Evolutionary conservation across 73 alveolate genomes (phyloP).

Genomic region (Uronychia setigera): DNA sequence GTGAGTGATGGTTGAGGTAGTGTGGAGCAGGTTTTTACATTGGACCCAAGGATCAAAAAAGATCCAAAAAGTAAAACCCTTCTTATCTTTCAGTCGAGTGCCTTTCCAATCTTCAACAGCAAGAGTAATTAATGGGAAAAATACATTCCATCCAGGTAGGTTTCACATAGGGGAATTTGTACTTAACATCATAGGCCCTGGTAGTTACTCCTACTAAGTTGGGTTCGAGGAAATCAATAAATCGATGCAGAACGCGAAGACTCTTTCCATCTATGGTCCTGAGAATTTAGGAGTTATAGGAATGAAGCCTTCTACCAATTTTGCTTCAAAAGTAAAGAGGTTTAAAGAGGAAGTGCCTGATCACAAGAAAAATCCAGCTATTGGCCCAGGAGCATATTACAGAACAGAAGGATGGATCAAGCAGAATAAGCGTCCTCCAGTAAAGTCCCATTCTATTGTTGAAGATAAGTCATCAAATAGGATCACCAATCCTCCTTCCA

Average conservation of each 20-base stretch:
- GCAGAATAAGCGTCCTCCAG: slow-evolving; percentile 10
- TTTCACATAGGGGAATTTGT: too few species aligned
- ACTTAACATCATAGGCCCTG: slow-evolving; percentile 45
- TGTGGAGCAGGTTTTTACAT: background rate
- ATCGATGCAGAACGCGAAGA: slow-evolving; percentile 11
- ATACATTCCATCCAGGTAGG: background rate
- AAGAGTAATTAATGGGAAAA: background rate
- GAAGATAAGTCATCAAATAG: background rate
- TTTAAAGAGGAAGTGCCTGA: slow-evolving; percentile 14
- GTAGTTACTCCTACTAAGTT: slow-evolving; percentile 22
- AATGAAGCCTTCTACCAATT: slow-evolving; percentile 26
- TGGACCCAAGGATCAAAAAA: background rate
- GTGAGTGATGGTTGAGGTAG: too few species aligned
- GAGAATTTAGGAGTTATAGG: slow-evolving; percentile 13
- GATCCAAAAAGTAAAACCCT: background rate
- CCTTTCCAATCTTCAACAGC: background rate
- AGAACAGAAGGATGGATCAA: slow-evolving; percentile 13
- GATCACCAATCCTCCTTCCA: slow-evolving; percentile 56
- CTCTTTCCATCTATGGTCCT: slow-evolving; percentile 6
- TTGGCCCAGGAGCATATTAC: slow-evolving; percentile 59
- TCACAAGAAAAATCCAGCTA: slow-evolving; percentile 1
- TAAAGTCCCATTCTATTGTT: background rate
- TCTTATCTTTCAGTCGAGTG: background rate
- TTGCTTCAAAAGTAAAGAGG: slow-evolving; percentile 47
- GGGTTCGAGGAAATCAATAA: slow-evolving; percentile 27